phyloP scores from a whole-genome alignment of 805 yeast genomes.

The Metschnikowia gruessii region DNA sequence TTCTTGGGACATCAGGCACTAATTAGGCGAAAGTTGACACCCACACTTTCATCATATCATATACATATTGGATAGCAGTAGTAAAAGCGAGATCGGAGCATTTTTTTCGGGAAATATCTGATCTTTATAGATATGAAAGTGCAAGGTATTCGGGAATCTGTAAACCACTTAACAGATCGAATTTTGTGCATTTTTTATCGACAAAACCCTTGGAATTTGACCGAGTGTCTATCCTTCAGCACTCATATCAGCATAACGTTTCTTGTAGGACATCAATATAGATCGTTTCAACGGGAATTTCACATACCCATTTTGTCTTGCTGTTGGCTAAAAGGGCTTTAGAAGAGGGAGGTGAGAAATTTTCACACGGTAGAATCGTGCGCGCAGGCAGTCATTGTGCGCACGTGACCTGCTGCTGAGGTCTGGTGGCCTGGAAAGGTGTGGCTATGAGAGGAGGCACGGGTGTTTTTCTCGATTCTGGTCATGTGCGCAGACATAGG shows the following conservation, averaged over 20 bases:
- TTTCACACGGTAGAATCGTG: slow-evolving; percentile 16
- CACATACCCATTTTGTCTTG: slow-evolving; percentile 24
- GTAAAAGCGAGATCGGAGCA: no score
- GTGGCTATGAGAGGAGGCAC: slow-evolving; percentile 1
- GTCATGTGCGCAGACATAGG: slow-evolving; percentile 19
- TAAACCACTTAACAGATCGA: no score
- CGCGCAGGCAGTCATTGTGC: slow-evolving; percentile 2
- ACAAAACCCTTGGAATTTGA: not conserved
- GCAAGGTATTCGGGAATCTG: no score
- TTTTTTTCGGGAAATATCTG: no score
- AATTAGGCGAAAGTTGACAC: no score
- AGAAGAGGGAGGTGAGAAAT: slow-evolving; percentile 17
- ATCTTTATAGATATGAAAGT: no score
- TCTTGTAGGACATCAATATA: not conserved
- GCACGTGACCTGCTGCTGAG: slow-evolving; percentile 11
- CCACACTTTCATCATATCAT: no score
- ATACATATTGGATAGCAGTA: no score
- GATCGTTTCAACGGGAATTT: slow-evolving; percentile 2
- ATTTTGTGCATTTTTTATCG: not conserved
- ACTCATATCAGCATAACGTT: not conserved
- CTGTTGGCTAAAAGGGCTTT: slow-evolving; percentile 8
- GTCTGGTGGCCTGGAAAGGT: not conserved
- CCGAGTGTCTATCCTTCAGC: not conserved
- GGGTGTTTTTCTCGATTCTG: not conserved
- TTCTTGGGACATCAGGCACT: no score